Conservation (phyloP, 73 alveolate genomes). For the Tetrahymena thermophila region DNA sequence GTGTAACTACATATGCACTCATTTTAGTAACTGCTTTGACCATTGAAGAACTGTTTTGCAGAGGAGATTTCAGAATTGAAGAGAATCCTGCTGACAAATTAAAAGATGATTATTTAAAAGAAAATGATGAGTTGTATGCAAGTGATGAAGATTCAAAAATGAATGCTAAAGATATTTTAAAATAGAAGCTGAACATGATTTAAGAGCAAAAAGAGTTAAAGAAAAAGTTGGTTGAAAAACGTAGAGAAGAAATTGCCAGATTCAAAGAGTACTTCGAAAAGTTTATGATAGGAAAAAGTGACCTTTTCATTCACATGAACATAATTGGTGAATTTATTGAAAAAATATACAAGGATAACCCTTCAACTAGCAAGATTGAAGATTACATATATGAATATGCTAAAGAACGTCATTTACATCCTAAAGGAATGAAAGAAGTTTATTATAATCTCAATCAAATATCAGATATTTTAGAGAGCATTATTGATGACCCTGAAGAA, state of each 20-base stretch:
- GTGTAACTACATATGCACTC: conserved; percentile 5
- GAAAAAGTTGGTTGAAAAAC: not conserved
- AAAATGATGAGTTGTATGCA: not conserved
- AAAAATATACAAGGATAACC: not conserved
- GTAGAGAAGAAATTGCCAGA: not conserved
- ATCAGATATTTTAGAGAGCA: conserved; percentile 12
- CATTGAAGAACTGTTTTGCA: conserved; percentile 29
- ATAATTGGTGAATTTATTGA: conserved; percentile 24
- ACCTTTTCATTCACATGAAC: conserved; percentile 15
- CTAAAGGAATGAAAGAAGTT: conserved; percentile 25
- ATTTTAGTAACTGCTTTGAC: conserved; percentile 21
- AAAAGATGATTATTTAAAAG: not conserved
- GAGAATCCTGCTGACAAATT: not conserved
- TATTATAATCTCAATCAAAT: conserved; percentile 23
- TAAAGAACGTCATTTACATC: not conserved
- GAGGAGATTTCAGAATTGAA: conserved; percentile 1
- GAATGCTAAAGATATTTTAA: conserved; percentile 8
- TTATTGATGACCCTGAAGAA: conserved; percentile 19
- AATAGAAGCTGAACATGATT: not conserved
- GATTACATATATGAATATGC: conserved; percentile 9
- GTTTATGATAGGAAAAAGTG: not conserved
- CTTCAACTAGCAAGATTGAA: conserved; percentile 1
- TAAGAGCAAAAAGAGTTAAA: not conserved
- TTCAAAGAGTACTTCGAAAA: not conserved
- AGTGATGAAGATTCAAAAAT: not conserved